Evolutionary conservation across 2,329 filamentous ascomycete genomes (phyloP), one percentile per base, ranked within the genome.

Genomic region (Raffaelea deltoideospora): DNA sequence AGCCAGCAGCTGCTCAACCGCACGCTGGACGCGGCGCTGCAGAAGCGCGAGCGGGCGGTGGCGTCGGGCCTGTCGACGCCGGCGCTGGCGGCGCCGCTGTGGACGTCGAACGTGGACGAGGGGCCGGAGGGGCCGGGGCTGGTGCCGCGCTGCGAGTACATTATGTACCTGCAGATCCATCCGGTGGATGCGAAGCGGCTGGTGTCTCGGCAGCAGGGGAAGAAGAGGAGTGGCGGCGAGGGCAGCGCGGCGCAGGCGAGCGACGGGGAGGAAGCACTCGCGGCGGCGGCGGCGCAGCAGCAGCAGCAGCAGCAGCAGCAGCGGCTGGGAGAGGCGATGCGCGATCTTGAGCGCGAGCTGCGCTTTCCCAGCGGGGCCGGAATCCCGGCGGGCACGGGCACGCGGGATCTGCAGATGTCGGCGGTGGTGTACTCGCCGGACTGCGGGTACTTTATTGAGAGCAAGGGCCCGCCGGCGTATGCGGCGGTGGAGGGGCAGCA

Each of bases 91-190:
- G 11, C 28, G 28, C 77, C 81, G 48, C 40, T 86, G 0, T 95
- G 85, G 85, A 72, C 76, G 3, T 81, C 83, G 3, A 72, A 73
- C 37, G 60, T 75, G 3, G 72, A 79, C 42, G 72, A 65, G 6
- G 58, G 67, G 10, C 66, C 70, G 18, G 76, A 79, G 42, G 59
- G 67, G 10, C 63, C 61, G 39, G 67, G 69, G 41, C 69, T 74
- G 15, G 57, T 68, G 24, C 84, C 85, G 1, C 80, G 83, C 47
- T 98, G 90, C 64, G 90, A 98, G 56, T 85, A 85, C 50, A 62
- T 98, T 34, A 61, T 93, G 37, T 96, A 87, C 54, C 63, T 88
- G 22, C 90, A 96, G 53, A 67, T 88, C 29, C 68, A 80, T 43
- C 72, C 74, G 2, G 55, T 69, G 4, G 56, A 64, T 33, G 53